These are phyloP conservation scores for Apophysomyces ossiformis DNA, from an alignment of 371 early-diverging fungal genomes.

Conservation along the genomic window DNA sequence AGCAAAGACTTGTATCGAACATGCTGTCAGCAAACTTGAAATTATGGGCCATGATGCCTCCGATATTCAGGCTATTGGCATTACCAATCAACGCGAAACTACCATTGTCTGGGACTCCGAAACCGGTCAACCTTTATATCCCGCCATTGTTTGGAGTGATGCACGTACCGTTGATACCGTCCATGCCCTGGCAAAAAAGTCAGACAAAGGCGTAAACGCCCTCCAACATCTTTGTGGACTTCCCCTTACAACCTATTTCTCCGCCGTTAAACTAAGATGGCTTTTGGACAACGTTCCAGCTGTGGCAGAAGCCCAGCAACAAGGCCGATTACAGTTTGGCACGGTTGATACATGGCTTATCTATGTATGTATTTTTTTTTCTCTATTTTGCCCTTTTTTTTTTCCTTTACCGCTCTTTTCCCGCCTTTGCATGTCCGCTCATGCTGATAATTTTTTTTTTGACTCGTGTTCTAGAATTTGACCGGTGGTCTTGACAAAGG, in stretches of 20 bases:
- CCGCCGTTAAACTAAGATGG: constrained; percentile 93
- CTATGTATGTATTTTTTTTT: constrained; percentile 31
- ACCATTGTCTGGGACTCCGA: constrained; percentile 86
- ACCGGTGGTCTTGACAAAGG: constrained; percentile 77
- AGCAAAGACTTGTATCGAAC: constrained; percentile 73
- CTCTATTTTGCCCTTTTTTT: constrained; percentile 43
- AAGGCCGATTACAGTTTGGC: constrained; percentile 68
- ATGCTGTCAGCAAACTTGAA: constrained; percentile 71
- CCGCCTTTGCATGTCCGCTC: constrained; percentile 50
- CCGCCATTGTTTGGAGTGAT: constrained; percentile 97
- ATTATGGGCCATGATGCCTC: constrained; percentile 61
- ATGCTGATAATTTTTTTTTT: constrained; percentile 51
- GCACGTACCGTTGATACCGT: constrained; percentile 84
- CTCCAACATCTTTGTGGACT: constrained; percentile 76
- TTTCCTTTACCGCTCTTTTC: constrained; percentile 33
- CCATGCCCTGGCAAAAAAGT: constrained; percentile 53
- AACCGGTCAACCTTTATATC: constrained; percentile 84
- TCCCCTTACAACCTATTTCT: constrained; percentile 94
- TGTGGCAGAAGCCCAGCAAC: constrained; percentile 58
- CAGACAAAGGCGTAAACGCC: constrained; percentile 50
- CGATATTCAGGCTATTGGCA: constrained; percentile 84
- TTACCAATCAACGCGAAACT: constrained; percentile 97
- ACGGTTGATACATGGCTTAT: constrained; percentile 92
- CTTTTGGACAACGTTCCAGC: constrained; percentile 80
- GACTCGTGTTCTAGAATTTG: constrained; percentile 56